These are phyloP conservation scores for Schizopora paradoxa DNA, from an alignment of 1,284 basidiomycete species.

Conservation along the genomic window DNA sequence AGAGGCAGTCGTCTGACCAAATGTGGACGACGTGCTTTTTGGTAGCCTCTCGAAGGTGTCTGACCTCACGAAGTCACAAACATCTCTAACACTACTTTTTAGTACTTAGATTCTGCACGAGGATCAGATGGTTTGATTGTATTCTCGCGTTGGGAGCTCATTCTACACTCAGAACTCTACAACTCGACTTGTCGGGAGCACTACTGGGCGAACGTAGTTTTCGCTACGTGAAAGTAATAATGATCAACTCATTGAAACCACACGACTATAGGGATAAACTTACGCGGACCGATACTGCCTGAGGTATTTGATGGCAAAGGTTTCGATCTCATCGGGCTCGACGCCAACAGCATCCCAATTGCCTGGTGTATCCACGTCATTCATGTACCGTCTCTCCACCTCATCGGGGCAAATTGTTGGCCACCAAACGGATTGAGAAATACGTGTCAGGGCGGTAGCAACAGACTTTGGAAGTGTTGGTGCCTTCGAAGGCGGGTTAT, in stretches of 20 bases:
- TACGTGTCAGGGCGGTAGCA: slow-evolving; percentile 61
- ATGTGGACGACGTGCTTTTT: no score
- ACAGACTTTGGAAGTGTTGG: slow-evolving; percentile 77
- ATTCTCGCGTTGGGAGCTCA: no score
- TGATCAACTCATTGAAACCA: slow-evolving; percentile 10
- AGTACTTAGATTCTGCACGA: no score
- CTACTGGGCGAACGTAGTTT: slow-evolving; percentile 22
- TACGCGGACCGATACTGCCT: slow-evolving; percentile 81
- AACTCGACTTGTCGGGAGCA: slow-evolving; percentile 15
- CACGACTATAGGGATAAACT: slow-evolving; percentile 21
- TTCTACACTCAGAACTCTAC: no score
- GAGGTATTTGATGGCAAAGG: slow-evolving; percentile 87
- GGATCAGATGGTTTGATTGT: no score
- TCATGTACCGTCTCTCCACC: slow-evolving; percentile 81
- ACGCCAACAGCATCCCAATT: slow-evolving; percentile 64
- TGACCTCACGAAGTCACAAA: no score
- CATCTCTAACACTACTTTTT: no score
- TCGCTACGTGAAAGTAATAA: slow-evolving; percentile 15
- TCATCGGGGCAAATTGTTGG: slow-evolving; percentile 90
- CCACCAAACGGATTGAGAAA: slow-evolving; percentile 86
- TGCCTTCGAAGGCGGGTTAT: slow-evolving; percentile 61
- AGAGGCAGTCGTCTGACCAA: no score
- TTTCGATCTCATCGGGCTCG: slow-evolving; percentile 82
- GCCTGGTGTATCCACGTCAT: slow-evolving; percentile 66
- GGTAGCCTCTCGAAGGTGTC: no score